phyloP scores from a whole-genome alignment of 164 flowering plant species.

The Cinnamomum micranthum region DNA sequence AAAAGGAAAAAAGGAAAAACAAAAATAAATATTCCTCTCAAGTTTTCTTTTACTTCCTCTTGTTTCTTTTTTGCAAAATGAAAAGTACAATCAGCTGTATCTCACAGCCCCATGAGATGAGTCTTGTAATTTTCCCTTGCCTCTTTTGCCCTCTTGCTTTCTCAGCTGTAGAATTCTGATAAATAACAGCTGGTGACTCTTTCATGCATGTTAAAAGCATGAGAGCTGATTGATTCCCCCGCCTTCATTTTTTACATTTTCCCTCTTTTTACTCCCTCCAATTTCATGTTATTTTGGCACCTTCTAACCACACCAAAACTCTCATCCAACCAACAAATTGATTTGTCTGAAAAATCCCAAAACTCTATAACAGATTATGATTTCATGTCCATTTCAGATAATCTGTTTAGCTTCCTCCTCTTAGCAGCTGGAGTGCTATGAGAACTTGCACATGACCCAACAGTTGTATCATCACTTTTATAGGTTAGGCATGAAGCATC shows the following conservation, averaged over 20 bases:
- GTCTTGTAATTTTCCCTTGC: background rate
- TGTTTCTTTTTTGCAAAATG: constrained; percentile 3
- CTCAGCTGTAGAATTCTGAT: constrained; percentile 34
- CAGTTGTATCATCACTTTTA: constrained; percentile 61
- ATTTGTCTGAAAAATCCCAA: constrained; percentile 14
- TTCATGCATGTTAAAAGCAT: constrained; percentile 34
- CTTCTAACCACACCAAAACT: constrained; percentile 29
- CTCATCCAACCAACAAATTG: constrained; percentile 29
- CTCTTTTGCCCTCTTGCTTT: background rate
- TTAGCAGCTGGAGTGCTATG: constrained; percentile 31
- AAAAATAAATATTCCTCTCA: constrained; percentile 8
- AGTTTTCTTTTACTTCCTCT: constrained; percentile 7
- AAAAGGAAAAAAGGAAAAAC: background rate
- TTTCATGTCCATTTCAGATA: constrained; percentile 32
- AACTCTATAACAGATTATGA: constrained; percentile 11
- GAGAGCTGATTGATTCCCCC: constrained; percentile 21
- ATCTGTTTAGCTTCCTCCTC: constrained; percentile 58
- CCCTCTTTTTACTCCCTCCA: constrained; percentile 8
- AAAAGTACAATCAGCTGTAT: constrained; percentile 18
- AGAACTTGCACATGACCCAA: constrained; percentile 62
- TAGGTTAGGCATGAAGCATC: constrained; percentile 87
- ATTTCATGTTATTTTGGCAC: background rate
- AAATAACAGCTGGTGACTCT: constrained; percentile 31
- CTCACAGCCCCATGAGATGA: constrained; percentile 9
- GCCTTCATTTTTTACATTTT: constrained; percentile 23